phyloP scores from a whole-genome alignment of 1,284 basidiomycete genomes.

The Phellopilus nigrolimitatus region DNA sequence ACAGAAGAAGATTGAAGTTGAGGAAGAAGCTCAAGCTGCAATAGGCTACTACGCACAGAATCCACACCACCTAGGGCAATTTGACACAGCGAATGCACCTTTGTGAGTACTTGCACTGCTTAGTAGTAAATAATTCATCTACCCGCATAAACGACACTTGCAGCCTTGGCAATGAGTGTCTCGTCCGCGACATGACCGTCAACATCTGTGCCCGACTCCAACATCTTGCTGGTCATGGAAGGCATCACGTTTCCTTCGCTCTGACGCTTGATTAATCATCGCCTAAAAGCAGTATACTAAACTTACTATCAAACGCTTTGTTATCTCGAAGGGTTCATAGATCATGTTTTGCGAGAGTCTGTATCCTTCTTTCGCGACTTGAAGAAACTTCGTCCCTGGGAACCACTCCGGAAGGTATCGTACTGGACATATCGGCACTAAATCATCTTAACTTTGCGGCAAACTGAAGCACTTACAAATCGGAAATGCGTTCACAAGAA shows the following conservation, averaged over 20 bases:
- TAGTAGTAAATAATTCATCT: background rate
- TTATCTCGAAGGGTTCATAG: background rate
- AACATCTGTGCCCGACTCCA: constrained; percentile 4
- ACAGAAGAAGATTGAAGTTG: background rate
- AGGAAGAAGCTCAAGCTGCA: background rate
- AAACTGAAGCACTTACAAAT: background rate
- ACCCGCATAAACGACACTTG: constrained; percentile 9
- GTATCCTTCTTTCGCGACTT: background rate
- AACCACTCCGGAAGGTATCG: background rate
- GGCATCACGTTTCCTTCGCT: constrained; percentile 6
- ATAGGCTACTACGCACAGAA: background rate
- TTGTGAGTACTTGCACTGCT: background rate
- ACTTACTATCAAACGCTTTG: background rate
- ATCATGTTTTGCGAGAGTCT: background rate
- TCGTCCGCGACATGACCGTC: constrained; percentile 9
- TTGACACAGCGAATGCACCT: background rate
- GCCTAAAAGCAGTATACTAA: background rate
- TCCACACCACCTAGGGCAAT: background rate
- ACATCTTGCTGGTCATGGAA: constrained; percentile 14
- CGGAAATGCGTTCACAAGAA: constrained; percentile 11
- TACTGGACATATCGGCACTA: too few species aligned
- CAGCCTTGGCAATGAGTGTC: background rate
- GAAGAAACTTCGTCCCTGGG: background rate
- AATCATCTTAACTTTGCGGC: too few species aligned
- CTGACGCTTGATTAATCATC: too few species aligned